Conservation (phyloP, 176 grass and related monocot species). For the Aegilops bicornis region DNA sequence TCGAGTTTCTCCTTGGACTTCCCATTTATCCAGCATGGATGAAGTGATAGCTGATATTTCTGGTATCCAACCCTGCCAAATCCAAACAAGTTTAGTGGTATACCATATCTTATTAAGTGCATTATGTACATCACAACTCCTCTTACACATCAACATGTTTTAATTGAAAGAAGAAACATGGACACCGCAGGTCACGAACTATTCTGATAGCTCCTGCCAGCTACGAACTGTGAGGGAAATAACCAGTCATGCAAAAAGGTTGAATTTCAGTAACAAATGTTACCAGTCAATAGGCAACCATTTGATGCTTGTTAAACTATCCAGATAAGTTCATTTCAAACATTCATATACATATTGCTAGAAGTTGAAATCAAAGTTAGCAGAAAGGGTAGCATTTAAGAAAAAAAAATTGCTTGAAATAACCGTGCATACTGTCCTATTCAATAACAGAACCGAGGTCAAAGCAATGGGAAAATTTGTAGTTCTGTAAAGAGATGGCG, state of each 20-base stretch:
- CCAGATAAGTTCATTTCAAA: not conserved
- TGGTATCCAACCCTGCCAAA: slow-evolving; percentile 68
- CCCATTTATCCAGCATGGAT: slow-evolving; percentile 75
- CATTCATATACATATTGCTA: not conserved
- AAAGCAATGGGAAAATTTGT: not conserved
- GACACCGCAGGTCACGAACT: not conserved
- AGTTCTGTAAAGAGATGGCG: not conserved
- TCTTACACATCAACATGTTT: not conserved
- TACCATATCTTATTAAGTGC: not conserved
- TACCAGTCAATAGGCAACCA: not conserved
- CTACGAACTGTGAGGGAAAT: not conserved
- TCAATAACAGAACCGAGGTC: not conserved
- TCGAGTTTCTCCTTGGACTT: slow-evolving; percentile 21
- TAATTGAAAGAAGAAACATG: not conserved
- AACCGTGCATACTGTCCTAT: not conserved
- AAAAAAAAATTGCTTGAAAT: not conserved
- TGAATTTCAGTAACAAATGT: not conserved
- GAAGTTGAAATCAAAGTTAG: not conserved
- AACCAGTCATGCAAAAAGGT: not conserved
- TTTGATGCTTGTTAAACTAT: no score
- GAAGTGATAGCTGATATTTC: slow-evolving; percentile 41
- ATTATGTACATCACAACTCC: not conserved
- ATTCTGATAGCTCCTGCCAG: not conserved
- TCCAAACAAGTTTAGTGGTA: not conserved
- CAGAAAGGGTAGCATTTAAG: not conserved